Percentiles rank a stretch among this genome's conserved stretches.
These are phyloP conservation scores for Colletotrichum orchidophilum DNA, from an alignment of 2,329 filamentous ascomycete species.

Conservation along the genomic window DNA sequence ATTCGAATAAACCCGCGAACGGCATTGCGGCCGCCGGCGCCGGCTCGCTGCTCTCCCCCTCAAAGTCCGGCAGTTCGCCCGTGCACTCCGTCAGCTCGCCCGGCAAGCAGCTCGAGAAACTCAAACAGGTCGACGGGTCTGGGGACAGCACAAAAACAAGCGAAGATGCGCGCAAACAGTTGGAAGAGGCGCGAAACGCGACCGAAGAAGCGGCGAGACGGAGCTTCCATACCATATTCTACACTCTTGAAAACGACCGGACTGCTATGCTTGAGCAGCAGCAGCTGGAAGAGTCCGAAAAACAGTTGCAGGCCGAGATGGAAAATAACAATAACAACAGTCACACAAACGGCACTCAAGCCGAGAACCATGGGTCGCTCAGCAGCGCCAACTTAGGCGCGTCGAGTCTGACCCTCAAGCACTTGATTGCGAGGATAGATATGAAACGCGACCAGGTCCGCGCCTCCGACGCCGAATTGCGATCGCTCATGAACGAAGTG, in stretches of 20 bases:
- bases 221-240: slow-evolving; percentile 93
- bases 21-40: slow-evolving; percentile 61
- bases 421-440: slow-evolving; percentile 95
- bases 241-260: slow-evolving; percentile 93
- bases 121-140: slow-evolving; percentile 58
- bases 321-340: slow-evolving; percentile 69
- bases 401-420: slow-evolving; percentile 94
- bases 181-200: slow-evolving; percentile 91
- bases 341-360: slow-evolving; percentile 58
- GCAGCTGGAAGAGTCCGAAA: slow-evolving; percentile 94
- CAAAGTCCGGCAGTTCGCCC: slow-evolving; percentile 74
- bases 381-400: slow-evolving; percentile 95
- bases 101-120: slow-evolving; percentile 62
- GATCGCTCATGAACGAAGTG: slow-evolving; percentile 95
- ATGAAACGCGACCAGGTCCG: slow-evolving; percentile 89
- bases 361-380: slow-evolving; percentile 83
- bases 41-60: slow-evolving; percentile 71
- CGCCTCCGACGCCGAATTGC: slow-evolving; percentile 91
- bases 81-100: slow-evolving; percentile 70
- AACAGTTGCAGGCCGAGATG: slow-evolving; percentile 95
- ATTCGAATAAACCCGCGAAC: slow-evolving; percentile 62
- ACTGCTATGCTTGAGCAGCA: slow-evolving; percentile 98
- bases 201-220: slow-evolving; percentile 89
- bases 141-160: slow-evolving; percentile 72
- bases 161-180: slow-evolving; percentile 90